phyloP scores from a whole-genome alignment of 768 basidiomycete genomes.

The Suillus subaureus region DNA sequence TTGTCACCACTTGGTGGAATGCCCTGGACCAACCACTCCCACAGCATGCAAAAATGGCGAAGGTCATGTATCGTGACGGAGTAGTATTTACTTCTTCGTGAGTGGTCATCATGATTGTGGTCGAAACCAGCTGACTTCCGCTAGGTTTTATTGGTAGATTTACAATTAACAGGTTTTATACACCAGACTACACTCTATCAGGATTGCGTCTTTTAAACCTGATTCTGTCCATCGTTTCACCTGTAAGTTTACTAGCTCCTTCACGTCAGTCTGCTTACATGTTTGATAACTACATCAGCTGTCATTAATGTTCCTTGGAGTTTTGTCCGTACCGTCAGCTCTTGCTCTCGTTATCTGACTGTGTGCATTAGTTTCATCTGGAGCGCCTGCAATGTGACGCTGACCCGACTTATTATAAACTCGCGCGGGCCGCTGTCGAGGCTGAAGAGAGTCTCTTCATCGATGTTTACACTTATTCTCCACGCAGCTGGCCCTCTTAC shows the following conservation, averaged over 20 bases:
- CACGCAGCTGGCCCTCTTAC: slow-evolving; percentile 5
- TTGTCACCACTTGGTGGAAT: slow-evolving; percentile 31
- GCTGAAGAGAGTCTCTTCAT: background rate
- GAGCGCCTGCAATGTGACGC: slow-evolving; percentile 35
- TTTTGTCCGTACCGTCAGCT: slow-evolving; percentile 19
- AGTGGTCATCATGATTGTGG: slow-evolving; percentile 4
- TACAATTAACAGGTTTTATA: background rate
- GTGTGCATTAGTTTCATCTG: slow-evolving; percentile 34
- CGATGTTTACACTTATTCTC: background rate
- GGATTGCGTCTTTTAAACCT: slow-evolving; percentile 26
- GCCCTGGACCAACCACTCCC: slow-evolving; percentile 28
- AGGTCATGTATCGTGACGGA: slow-evolving; percentile 32
- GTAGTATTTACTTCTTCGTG: slow-evolving; percentile 31
- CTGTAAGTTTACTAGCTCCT: slow-evolving; percentile 19
- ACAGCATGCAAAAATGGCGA: slow-evolving; percentile 18
- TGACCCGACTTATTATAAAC: slow-evolving; percentile 37
- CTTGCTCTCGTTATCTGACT: slow-evolving; percentile 5
- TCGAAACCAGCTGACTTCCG: slow-evolving; percentile 5
- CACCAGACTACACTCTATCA: slow-evolving; percentile 4
- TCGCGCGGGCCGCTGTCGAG: slow-evolving; percentile 24
- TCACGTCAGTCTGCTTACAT: background rate
- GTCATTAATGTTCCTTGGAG: slow-evolving; percentile 22
- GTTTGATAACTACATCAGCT: slow-evolving; percentile 14
- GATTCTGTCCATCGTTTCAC: slow-evolving; percentile 21
- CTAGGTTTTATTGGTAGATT: slow-evolving; percentile 27